These are phyloP conservation scores for Hirsutella rhossiliensis DNA, from an alignment of 2,329 filamentous ascomycete genomes.

Conservation along the genomic window DNA sequence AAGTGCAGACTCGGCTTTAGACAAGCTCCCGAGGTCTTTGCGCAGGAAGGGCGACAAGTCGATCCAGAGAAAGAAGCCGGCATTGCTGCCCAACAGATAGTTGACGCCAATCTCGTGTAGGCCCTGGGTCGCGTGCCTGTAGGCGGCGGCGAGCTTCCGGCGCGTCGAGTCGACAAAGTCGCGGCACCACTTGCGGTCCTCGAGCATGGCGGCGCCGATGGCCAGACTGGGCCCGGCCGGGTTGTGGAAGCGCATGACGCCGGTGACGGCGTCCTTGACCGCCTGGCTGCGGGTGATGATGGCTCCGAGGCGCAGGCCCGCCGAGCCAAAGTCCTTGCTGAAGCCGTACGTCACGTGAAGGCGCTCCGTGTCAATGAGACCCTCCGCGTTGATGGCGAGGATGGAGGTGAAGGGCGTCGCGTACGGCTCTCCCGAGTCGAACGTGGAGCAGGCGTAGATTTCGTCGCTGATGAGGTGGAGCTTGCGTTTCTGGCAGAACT, in stretches of 20 bases:
- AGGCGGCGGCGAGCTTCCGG: conserved; percentile 24
- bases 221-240: conserved; percentile 30
- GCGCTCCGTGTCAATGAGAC: conserved; percentile 31
- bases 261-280: conserved; percentile 21
- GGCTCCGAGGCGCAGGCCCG: conserved; percentile 37
- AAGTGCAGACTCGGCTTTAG: conserved; percentile 29
- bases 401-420: conserved; percentile 31
- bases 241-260: conserved; percentile 32
- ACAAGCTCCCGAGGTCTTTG: conserved; percentile 12
- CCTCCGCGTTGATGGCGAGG: conserved; percentile 29
- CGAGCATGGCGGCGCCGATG: conserved; percentile 30
- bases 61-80: conserved; percentile 45
- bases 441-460: conserved; percentile 42
- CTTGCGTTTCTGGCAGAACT: conserved; percentile 33
- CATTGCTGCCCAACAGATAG: conserved; percentile 34
- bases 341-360: conserved; percentile 38
- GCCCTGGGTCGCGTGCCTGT: conserved; percentile 23
- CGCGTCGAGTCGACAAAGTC: conserved; percentile 29
- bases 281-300: conserved; percentile 27
- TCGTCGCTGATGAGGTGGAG: conserved; percentile 47
- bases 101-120: conserved; percentile 28
- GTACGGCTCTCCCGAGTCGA: conserved; percentile 19
- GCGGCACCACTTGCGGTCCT: conserved; percentile 30
- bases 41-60: conserved; percentile 34
- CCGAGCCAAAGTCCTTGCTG: conserved; percentile 38